Conservation (phyloP, 331 rosid species). For the Spiraea crenata region DNA sequence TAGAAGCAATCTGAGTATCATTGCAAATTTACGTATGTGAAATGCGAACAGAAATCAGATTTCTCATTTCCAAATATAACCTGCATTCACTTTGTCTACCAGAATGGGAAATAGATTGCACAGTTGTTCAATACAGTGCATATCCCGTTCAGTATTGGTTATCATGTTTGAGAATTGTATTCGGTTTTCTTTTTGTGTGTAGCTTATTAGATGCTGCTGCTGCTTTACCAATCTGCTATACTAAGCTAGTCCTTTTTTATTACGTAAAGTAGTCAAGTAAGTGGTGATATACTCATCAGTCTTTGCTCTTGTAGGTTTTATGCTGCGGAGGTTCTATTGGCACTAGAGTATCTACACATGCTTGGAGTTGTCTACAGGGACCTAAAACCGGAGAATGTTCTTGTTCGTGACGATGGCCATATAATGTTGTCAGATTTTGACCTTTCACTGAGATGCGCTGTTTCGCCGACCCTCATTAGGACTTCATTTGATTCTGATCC, state of each 20-base stretch:
- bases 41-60: background rate
- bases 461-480: slow-evolving; percentile 79
- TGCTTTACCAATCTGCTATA: background rate
- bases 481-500: slow-evolving; percentile 70
- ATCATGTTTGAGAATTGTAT: slow-evolving; percentile 6
- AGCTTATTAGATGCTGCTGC: background rate
- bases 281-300: background rate
- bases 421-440: slow-evolving; percentile 99
- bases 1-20: background rate
- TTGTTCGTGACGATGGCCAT: slow-evolving; percentile 99
- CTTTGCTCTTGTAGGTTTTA: slow-evolving; percentile 63
- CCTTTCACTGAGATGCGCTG: slow-evolving; percentile 89
- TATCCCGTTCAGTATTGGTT: background rate
- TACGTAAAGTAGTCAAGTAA: background rate
- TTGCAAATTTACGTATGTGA: background rate
- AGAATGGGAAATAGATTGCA: background rate
- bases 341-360: slow-evolving; percentile 98
- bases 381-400: slow-evolving; percentile 94
- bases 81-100: background rate
- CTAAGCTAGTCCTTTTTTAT: background rate
- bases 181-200: background rate
- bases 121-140: background rate
- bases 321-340: slow-evolving; percentile 96
- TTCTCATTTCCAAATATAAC: background rate
- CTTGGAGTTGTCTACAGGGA: slow-evolving; percentile 98